Evolutionary conservation across 139 green algal genomes (phyloP).

Genomic region (Ettlia oleoabundans): DNA sequence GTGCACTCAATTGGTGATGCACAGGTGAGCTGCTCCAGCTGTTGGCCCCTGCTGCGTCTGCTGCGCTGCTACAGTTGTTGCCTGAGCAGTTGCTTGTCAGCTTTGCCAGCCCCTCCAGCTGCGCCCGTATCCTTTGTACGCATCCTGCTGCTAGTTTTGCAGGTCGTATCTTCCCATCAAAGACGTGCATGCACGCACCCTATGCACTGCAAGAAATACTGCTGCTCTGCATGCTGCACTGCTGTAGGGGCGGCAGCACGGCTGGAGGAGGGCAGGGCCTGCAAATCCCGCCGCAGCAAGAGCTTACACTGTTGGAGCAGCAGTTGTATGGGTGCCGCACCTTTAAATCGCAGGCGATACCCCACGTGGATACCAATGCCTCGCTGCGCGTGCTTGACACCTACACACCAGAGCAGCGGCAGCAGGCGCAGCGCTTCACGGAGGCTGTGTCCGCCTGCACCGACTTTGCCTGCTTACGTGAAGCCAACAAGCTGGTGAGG

Average conservation of each 20-base stretch:
- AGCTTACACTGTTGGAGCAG: constrained; percentile 21
- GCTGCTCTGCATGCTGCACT: too few relatives aligned
- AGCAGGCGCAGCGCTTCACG: constrained; percentile 2
- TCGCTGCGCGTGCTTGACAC: neutral
- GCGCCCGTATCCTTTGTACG: too few relatives aligned
- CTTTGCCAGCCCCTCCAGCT: too few relatives aligned
- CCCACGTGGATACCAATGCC: constrained; percentile 2
- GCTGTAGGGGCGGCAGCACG: too few relatives aligned
- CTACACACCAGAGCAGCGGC: constrained; percentile 5
- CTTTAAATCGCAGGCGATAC: constrained; percentile 6
- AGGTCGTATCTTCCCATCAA: too few relatives aligned
- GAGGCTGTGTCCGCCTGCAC: neutral
- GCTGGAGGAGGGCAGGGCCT: neutral
- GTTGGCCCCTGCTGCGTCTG: too few relatives aligned
- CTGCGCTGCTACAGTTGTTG: too few relatives aligned
- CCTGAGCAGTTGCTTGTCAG: too few relatives aligned
- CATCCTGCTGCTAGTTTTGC: too few relatives aligned
- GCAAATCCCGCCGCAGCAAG: neutral
- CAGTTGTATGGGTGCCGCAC: constrained; percentile 24
- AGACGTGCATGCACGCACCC: too few relatives aligned
- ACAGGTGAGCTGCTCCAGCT: neutral
- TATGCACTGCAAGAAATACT: too few relatives aligned
- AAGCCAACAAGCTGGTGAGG: constrained; percentile 27
- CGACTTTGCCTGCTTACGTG: constrained; percentile 10
- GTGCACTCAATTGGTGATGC: neutral